These are phyloP conservation scores for Apiospora sp. DNA, from an alignment of 2,329 filamentous ascomycete genomes.

Conservation along the genomic window DNA sequence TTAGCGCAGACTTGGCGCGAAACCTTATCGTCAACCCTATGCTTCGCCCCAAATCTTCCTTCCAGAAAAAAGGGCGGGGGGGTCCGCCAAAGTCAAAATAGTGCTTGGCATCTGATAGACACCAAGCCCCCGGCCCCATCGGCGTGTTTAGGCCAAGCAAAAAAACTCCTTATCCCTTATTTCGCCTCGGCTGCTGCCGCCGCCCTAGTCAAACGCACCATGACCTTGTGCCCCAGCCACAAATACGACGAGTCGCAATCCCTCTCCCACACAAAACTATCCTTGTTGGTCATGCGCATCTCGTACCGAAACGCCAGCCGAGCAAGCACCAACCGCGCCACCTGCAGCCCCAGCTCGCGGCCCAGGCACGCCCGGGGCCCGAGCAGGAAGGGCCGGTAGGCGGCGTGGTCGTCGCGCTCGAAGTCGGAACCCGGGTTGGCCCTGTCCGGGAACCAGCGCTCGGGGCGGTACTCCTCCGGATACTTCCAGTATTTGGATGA, in stretches of 20 bases:
- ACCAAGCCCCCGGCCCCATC: background rate
- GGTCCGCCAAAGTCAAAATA: background rate
- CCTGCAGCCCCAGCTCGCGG: slow-evolving; percentile 14
- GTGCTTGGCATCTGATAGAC: background rate
- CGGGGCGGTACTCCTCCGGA: slow-evolving; percentile 10
- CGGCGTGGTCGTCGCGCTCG: background rate
- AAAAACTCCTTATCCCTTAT: too few species aligned
- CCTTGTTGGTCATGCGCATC: background rate
- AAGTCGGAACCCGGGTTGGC: background rate
- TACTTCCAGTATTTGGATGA: background rate
- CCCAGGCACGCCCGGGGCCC: slow-evolving; percentile 14
- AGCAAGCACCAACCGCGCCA: background rate
- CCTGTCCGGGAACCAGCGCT: background rate
- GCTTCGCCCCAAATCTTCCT: background rate
- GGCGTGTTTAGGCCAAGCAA: background rate
- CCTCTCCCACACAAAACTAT: slow-evolving; percentile 11
- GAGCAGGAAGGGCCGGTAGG: slow-evolving; percentile 10
- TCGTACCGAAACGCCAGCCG: background rate
- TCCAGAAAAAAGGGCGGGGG: too few species aligned
- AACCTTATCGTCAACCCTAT: background rate
- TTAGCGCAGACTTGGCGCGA: background rate
- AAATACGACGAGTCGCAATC: background rate
- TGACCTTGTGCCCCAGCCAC: slow-evolving; percentile 2
- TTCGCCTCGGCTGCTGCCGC: background rate
- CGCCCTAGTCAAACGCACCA: background rate